phyloP scores from a whole-genome alignment of 371 early-diverging fungal species.

The Synchytrium microbalum region DNA sequence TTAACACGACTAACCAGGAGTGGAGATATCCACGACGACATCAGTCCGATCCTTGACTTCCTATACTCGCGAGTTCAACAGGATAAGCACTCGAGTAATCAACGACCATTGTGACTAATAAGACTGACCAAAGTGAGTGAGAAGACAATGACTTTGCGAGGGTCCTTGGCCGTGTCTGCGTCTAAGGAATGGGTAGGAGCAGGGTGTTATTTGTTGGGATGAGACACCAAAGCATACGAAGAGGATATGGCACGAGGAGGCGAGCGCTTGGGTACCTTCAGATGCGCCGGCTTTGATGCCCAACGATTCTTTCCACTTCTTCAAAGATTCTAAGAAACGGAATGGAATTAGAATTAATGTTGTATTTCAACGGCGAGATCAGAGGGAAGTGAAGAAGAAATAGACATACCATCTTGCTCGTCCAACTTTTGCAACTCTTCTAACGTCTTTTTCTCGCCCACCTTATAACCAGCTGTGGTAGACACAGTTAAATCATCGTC shows the following conservation, averaged over 20 bases:
- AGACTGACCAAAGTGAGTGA: too few relatives aligned
- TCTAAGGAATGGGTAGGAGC: constrained; percentile 11
- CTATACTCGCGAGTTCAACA: too few relatives aligned
- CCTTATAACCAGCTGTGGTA: constrained; percentile 49
- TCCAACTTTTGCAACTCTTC: constrained; percentile 80
- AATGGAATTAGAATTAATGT: constrained; percentile 4
- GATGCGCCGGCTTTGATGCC: constrained; percentile 54
- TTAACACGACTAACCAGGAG: constrained; percentile 51
- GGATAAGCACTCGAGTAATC: too few relatives aligned
- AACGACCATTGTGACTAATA: too few relatives aligned
- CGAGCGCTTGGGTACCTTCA: neutral
- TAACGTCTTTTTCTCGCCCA: constrained; percentile 77
- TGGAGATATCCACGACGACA: constrained; percentile 77
- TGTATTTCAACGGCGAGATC: neutral
- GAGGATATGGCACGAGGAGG: neutral
- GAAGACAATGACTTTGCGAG: constrained; percentile 67
- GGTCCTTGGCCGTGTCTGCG: constrained; percentile 52
- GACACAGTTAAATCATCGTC: constrained; percentile 76
- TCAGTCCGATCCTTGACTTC: constrained; percentile 75
- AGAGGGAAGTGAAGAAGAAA: neutral
- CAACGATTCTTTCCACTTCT: constrained; percentile 92
- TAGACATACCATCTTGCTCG: constrained; percentile 61
- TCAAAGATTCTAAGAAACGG: constrained; percentile 62
- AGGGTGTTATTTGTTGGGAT: neutral
- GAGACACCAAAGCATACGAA: constrained; percentile 1